phyloP scores from a whole-genome alignment of 2,329 filamentous ascomycete genomes.

The Cordyceps javanica region DNA sequence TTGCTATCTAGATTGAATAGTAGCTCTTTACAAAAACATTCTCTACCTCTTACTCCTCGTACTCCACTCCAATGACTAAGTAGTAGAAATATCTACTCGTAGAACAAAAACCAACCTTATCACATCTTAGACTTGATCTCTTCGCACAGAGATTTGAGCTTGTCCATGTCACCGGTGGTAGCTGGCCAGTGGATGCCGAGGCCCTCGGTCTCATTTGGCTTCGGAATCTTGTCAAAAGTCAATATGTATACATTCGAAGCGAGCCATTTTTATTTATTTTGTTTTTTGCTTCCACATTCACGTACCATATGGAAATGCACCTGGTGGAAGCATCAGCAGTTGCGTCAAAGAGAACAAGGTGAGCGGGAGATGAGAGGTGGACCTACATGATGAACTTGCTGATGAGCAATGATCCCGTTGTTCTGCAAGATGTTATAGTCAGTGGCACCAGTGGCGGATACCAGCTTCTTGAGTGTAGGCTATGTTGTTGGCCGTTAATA shows the following conservation, averaged over 20 bases:
- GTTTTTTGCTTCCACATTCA: not conserved
- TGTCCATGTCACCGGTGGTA: conserved; percentile 70
- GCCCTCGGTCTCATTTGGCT: conserved; percentile 78
- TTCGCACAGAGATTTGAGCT: conserved; percentile 71
- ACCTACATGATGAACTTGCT: conserved; percentile 84
- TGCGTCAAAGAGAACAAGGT: conserved; percentile 6
- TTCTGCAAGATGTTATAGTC: conserved; percentile 97
- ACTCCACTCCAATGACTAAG: not conserved
- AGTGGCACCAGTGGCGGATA: conserved; percentile 63
- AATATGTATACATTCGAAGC: not conserved
- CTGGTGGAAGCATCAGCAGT: conserved; percentile 22
- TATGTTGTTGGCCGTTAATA: conserved; percentile 13
- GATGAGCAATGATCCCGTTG: conserved; percentile 87
- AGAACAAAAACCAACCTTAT: conserved; percentile 16
- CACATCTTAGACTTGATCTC: conserved; percentile 88
- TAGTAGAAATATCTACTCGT: not conserved
- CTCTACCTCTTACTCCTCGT: not conserved
- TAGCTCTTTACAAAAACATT: not conserved
- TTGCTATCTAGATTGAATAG: not conserved
- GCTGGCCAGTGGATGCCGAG: conserved; percentile 76
- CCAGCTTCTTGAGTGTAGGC: conserved; percentile 71
- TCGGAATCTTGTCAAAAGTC: conserved; percentile 64
- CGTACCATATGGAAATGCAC: conserved; percentile 90
- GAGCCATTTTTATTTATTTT: not conserved
- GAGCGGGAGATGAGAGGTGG: not conserved